phyloP scores from a whole-genome alignment of 2,329 filamentous ascomycete species.

The Penicillium decumbens region DNA sequence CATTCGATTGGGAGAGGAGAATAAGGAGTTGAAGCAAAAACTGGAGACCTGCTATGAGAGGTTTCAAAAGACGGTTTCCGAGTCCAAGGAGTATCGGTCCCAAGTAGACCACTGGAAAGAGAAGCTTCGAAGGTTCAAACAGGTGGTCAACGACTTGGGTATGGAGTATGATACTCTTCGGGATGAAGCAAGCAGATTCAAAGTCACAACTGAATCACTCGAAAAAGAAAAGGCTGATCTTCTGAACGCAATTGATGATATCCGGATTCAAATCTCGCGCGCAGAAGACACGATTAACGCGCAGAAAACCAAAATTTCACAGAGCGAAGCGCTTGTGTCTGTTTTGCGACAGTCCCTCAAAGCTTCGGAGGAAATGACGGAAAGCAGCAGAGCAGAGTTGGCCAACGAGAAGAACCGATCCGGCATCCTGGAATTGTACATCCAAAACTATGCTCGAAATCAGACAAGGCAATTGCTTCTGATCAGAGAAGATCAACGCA shows the following conservation, averaged over 20 bases:
- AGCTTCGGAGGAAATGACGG: constrained; percentile 20
- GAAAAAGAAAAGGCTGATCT: constrained; percentile 27
- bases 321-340: constrained; percentile 16
- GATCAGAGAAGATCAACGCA: constrained; percentile 24
- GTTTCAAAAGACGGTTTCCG: constrained; percentile 19
- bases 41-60: constrained; percentile 17
- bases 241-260: constrained; percentile 20
- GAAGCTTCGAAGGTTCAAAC: constrained; percentile 31
- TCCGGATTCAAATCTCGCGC: constrained; percentile 21
- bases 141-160: constrained; percentile 33
- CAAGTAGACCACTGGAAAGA: constrained; percentile 34
- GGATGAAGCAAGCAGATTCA: constrained; percentile 28
- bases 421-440: constrained; percentile 30
- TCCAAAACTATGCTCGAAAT: constrained; percentile 23
- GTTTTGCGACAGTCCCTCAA: constrained; percentile 25
- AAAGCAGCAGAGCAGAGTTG: constrained; percentile 19
- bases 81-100: constrained; percentile 19
- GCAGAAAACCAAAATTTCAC: constrained; percentile 18
- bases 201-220: constrained; percentile 21
- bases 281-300: constrained; percentile 14
- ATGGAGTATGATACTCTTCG: constrained; percentile 31
- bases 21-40: constrained; percentile 25
- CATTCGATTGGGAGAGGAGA: constrained; percentile 24
- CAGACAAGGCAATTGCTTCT: constrained; percentile 21
- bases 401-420: constrained; percentile 29